Percentiles rank a stretch among this genome's conserved stretches.
These are phyloP conservation scores for Lippia alba DNA, from an alignment of 305 asterid species.

Conservation along the genomic window DNA sequence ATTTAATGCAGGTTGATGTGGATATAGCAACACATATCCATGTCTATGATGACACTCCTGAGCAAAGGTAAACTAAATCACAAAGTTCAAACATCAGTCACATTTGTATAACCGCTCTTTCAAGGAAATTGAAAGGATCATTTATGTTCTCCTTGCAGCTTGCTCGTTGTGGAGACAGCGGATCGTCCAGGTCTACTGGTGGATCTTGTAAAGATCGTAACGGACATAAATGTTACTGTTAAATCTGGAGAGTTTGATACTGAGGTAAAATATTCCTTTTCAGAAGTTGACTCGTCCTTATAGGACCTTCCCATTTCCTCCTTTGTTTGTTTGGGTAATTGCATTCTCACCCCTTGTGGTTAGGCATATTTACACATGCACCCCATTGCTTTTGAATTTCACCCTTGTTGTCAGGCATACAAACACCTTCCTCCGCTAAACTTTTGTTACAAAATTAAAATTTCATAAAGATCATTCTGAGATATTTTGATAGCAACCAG, in stretches of 20 bases:
- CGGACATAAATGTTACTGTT: slow-evolving; percentile 77
- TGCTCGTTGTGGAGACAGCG: slow-evolving; percentile 79
- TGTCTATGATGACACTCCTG: slow-evolving; percentile 75
- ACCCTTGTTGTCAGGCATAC: too few relatives aligned
- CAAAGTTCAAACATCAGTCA: neutral
- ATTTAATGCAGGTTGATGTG: slow-evolving; percentile 68
- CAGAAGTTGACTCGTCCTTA: too few relatives aligned
- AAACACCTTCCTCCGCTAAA: too few relatives aligned
- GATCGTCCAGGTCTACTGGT: slow-evolving; percentile 93
- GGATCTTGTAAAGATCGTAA: slow-evolving; percentile 86
- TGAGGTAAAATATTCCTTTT: slow-evolving; percentile 58
- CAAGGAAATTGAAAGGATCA: slow-evolving; percentile 18
- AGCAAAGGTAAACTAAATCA: slow-evolving; percentile 57
- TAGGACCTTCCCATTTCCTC: too few relatives aligned
- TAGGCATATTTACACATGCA: too few relatives aligned
- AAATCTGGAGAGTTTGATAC: slow-evolving; percentile 95
- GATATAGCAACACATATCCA: slow-evolving; percentile 78
- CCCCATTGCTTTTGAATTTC: too few relatives aligned
- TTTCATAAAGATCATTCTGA: too few relatives aligned
- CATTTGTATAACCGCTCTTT: too few relatives aligned
- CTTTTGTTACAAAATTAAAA: too few relatives aligned
- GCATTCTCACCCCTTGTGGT: too few relatives aligned
- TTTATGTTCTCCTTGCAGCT: slow-evolving; percentile 59
- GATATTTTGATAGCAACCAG: too few relatives aligned
- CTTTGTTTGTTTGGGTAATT: too few relatives aligned